phyloP scores from a whole-genome alignment of 2,329 filamentous ascomycete genomes.

The Aspergillus ustus region DNA sequence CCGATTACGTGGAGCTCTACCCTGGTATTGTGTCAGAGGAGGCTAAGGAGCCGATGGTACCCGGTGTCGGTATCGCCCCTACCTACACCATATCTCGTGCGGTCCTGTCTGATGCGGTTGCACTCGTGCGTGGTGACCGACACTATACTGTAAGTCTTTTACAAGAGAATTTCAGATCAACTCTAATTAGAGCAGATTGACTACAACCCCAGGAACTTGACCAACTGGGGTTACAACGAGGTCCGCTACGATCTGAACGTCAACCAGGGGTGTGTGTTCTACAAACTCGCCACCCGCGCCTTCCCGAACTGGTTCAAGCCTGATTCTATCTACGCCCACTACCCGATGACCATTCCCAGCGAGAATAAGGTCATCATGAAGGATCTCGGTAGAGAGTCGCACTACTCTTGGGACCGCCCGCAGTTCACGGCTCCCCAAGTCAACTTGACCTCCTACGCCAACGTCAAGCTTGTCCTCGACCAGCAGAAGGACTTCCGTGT shows the following conservation, averaged over 20 bases:
- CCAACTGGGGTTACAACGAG: conserved; percentile 83
- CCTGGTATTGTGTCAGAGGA: conserved; percentile 78
- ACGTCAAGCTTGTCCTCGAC: conserved; percentile 65
- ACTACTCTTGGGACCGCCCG: conserved; percentile 73
- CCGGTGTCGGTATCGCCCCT: conserved; percentile 74
- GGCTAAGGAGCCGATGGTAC: conserved; percentile 73
- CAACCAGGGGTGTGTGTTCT: conserved; percentile 82
- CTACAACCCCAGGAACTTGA: conserved; percentile 73
- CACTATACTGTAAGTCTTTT: conserved; percentile 67
- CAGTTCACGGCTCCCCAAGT: conserved; percentile 55
- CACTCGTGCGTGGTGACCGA: conserved; percentile 76
- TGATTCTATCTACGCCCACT: conserved; percentile 82
- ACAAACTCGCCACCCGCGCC: conserved; percentile 79
- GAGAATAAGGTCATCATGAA: conserved; percentile 75
- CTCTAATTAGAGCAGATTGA: conserved; percentile 52
- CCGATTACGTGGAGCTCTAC: conserved; percentile 80
- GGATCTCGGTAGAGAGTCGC: conserved; percentile 66
- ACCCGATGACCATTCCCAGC: conserved; percentile 70
- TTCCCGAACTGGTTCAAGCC: conserved; percentile 79
- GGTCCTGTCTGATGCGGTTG: conserved; percentile 76
- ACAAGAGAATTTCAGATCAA: conserved; percentile 25
- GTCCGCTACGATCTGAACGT: conserved; percentile 72
- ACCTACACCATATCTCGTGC: conserved; percentile 78
- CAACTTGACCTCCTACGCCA: conserved; percentile 64
- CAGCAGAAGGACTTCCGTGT: conserved; percentile 66